Evolutionary conservation across 768 basidiomycete species (phyloP).

Genomic region (Trichaptum fuscoviolaceum): DNA sequence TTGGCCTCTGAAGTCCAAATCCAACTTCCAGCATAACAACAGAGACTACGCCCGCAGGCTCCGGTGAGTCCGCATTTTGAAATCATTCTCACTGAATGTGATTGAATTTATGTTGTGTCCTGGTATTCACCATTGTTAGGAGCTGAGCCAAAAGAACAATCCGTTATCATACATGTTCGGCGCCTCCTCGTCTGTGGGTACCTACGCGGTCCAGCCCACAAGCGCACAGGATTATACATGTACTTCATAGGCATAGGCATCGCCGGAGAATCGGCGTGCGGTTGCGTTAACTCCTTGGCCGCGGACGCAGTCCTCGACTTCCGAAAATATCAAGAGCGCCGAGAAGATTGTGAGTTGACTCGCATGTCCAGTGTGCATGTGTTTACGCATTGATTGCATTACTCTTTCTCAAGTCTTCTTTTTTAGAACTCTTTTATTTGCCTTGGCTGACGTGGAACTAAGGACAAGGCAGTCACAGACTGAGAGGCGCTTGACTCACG

Average conservation of each 20-base stretch:
- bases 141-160: background rate
- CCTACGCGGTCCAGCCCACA: background rate
- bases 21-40: background rate
- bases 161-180: background rate
- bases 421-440: background rate
- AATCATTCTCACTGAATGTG: background rate
- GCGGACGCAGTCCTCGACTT: background rate
- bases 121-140: background rate
- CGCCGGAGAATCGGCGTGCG: background rate
- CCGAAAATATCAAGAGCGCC: background rate
- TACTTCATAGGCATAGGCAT: background rate
- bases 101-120: background rate
- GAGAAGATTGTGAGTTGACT: background rate
- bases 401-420: background rate
- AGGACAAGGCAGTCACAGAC: background rate
- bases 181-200: background rate
- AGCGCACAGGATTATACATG: background rate
- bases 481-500: background rate
- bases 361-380: too few relatives aligned
- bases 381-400: background rate
- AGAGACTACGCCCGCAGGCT: background rate
- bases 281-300: background rate
- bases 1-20: too few relatives aligned
- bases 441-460: background rate
- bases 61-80: background rate